Conservation (phyloP, 108 stramenopile genomes). For the Pseudonitzschia multiseries region DNA sequence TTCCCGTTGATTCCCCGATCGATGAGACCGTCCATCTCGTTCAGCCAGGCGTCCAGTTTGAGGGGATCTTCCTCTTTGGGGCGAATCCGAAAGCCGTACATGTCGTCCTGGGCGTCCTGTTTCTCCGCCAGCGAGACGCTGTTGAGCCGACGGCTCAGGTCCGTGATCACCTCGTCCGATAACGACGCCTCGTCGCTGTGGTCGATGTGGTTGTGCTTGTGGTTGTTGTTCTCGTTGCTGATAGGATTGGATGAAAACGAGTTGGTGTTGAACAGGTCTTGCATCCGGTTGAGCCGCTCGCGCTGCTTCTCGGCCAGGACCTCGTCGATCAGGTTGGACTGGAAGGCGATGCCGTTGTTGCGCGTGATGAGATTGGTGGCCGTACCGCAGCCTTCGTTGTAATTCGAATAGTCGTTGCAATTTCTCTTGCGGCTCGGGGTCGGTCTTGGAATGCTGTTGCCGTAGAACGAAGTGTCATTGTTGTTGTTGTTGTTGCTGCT, state of each 20-base stretch:
- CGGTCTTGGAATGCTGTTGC: no score
- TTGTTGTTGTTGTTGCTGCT: no score
- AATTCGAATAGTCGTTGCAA: no score
- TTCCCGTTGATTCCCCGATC: not conserved
- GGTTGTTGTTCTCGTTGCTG: no score
- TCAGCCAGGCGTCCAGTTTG: not conserved
- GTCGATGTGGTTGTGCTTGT: not conserved
- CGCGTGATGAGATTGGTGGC: not conserved
- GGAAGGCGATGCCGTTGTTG: not conserved
- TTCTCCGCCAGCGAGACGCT: not conserved
- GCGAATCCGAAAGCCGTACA: not conserved
- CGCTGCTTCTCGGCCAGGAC: not conserved
- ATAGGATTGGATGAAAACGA: not conserved
- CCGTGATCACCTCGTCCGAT: not conserved
- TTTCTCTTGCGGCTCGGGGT: no score
- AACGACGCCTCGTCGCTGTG: not conserved
- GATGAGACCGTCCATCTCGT: slow-evolving; percentile 4
- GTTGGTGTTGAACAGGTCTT: not conserved
- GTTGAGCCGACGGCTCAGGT: not conserved
- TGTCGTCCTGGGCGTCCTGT: not conserved
- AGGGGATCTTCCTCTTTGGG: not conserved
- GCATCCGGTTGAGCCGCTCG: not conserved
- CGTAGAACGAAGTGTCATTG: no score
- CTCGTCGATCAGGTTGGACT: not conserved
- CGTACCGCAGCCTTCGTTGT: no score